These are phyloP conservation scores for Helicocarpus griseus DNA, from an alignment of 2,329 filamentous ascomycete genomes.

Conservation along the genomic window DNA sequence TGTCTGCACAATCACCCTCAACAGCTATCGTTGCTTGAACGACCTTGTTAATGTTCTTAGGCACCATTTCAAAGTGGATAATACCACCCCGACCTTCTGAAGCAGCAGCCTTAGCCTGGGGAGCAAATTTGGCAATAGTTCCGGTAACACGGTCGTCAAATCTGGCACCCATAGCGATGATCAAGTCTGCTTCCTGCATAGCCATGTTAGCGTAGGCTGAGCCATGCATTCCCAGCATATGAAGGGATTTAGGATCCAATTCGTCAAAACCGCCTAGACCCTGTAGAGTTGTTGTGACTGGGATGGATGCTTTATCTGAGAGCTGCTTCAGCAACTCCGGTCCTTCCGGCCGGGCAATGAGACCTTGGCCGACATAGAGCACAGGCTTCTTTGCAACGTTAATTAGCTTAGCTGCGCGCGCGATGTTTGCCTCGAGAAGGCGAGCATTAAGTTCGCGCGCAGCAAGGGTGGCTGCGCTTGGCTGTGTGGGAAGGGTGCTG, in stretches of 20 bases:
- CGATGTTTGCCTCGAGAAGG: constrained; percentile 64
- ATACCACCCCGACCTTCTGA: constrained; percentile 83
- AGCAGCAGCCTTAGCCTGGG: constrained; percentile 74
- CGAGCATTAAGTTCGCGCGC: constrained; percentile 62
- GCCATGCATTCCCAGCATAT: constrained; percentile 99
- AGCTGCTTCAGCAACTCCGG: constrained; percentile 71
- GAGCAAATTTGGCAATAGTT: constrained; percentile 76
- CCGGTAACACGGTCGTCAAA: constrained; percentile 94
- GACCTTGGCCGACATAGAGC: constrained; percentile 88
- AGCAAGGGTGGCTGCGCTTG: constrained; percentile 75
- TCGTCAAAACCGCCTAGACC: constrained; percentile 90
- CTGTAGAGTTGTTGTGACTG: constrained; percentile 91
- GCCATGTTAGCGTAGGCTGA: constrained; percentile 96
- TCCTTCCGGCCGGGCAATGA: constrained; percentile 66
- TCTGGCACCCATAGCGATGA: constrained; percentile 84
- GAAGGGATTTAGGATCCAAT: constrained; percentile 82
- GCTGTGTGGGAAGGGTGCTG: constrained; percentile 63
- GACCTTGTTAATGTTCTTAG: constrained; percentile 99
- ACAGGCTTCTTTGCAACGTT: constrained; percentile 89
- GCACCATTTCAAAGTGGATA: constrained; percentile 95
- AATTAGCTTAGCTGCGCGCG: constrained; percentile 69
- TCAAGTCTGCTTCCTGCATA: constrained; percentile 92
- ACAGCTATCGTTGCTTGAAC: constrained; percentile 93
- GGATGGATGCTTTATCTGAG: constrained; percentile 82
- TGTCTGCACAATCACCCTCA: constrained; percentile 80